Base-by-base conservation (phyloP, 2,329 filamentous ascomycete genomes). In the Venturia asperata region DNA sequence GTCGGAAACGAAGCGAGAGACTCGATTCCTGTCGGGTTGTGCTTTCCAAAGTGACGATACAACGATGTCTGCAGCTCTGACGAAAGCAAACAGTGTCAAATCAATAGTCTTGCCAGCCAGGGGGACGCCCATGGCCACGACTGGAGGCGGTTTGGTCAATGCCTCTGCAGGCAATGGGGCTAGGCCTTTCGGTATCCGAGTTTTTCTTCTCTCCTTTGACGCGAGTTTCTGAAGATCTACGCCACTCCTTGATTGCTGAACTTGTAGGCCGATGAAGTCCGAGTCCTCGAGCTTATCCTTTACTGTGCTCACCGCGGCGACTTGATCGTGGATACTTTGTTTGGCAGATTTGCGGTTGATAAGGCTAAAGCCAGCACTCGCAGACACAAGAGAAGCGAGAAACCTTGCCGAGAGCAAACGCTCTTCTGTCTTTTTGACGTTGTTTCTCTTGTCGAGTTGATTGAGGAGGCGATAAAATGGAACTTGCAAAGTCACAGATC, bases 101-200 rank as follows among this genome's bases (percentile, higher is more conserved):
- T 95, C 91, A 67, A 95, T 82, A 1, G 91, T 93, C 70, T 87
- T 85, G 56, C 91, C 91, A 13, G 87, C 89, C 67, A 82, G 73
- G 30, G 71, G 66, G 17, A 60, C 17, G 34, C 61, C 27, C 58
- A 43, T 42, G 55, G 64, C 30, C 21, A 66, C 10, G 1, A 56
- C 13, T 34, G 63, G 15, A 55, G 56, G 72, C 71, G 76, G 68
- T 37, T 67, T 61, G 30, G 21, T 63, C 66, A 58, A 67, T 34
- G 41, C 64, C 62, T 62, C 56, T 0, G 64, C 62, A 19, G 66
- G 62, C 27, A 66, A 39, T 9, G 63, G 45, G 37, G 24, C 45
- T 6, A 63, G 24, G 13, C 58, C 63, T 39, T 37, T 17, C 24
- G 63, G 63, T 13, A 65, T 62, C 13, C 49, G 49, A 55, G 11